Conservation (phyloP, 2,329 filamentous ascomycete genomes). For the Chaetoscypha palmicola region DNA sequence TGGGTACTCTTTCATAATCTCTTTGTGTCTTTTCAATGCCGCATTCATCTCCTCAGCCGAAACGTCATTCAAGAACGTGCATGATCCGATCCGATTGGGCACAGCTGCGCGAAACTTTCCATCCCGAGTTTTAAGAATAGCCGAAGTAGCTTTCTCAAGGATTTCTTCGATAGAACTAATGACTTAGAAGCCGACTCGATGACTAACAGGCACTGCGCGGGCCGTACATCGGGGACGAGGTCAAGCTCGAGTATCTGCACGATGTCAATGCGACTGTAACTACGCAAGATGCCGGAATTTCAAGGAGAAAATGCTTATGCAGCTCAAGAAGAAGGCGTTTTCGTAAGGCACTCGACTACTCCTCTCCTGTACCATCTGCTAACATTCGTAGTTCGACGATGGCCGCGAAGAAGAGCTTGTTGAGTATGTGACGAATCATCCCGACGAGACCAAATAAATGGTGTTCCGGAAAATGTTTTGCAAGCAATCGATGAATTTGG, state of each 20-base stretch:
- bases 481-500: conserved; percentile 65
- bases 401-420: conserved; percentile 69
- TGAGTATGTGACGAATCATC: conserved; percentile 57
- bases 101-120: conserved; percentile 62
- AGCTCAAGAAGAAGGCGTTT: neutral
- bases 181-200: neutral
- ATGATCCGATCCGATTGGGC: conserved; percentile 59
- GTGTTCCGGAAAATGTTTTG: conserved; percentile 57
- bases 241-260: too few relatives aligned
- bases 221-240: neutral
- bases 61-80: conserved; percentile 63
- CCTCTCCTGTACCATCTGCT: neutral
- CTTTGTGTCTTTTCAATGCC: conserved; percentile 57
- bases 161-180: conserved; percentile 40
- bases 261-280: neutral
- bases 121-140: conserved; percentile 65
- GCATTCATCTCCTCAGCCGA: conserved; percentile 52
- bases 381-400: conserved; percentile 49
- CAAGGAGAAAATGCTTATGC: neutral
- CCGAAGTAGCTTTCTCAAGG: conserved; percentile 57
- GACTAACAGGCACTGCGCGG: too few relatives aligned
- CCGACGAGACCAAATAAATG: conserved; percentile 57
- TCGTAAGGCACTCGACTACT: neutral
- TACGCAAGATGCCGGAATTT: conserved; percentile 1
- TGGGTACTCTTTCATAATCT: conserved; percentile 54